Conservation (phyloP, 345 rosid species). For the Arabis alpina region DNA sequence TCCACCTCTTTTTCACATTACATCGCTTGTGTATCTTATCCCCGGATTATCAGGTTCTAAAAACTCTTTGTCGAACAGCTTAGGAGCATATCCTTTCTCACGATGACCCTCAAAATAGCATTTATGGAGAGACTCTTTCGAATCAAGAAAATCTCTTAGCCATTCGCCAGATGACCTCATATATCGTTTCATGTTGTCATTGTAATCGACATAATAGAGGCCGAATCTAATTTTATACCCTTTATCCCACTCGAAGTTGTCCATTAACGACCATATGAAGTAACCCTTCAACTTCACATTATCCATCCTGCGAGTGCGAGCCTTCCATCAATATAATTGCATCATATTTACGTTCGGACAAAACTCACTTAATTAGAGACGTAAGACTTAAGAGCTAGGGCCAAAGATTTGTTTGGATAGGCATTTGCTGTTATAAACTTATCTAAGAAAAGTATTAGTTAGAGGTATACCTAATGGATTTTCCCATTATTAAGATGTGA, state of each 20-base stretch:
- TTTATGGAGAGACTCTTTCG: slow-evolving; percentile 27
- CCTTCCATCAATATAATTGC: not conserved
- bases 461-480: slow-evolving; percentile 29
- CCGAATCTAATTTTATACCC: slow-evolving; percentile 54
- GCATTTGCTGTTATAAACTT: not conserved
- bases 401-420: not conserved
- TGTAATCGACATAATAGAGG: slow-evolving; percentile 49
- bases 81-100: slow-evolving; percentile 35
- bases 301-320: slow-evolving; percentile 27
- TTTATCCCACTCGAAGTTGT: slow-evolving; percentile 54
- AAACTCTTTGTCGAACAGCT: slow-evolving; percentile 32
- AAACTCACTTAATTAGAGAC: too few species aligned
- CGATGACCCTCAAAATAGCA: slow-evolving; percentile 42
- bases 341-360: not conserved
- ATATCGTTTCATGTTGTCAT: slow-evolving; percentile 44
- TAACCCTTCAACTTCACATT: slow-evolving; percentile 52
- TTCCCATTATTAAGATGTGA: slow-evolving; percentile 40
- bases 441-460: not conserved
- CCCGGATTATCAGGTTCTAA: not conserved
- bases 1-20: slow-evolving; percentile 22
- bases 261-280: slow-evolving; percentile 60
- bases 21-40: slow-evolving; percentile 30
- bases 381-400: too few species aligned
- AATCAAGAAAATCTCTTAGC: slow-evolving; percentile 37
- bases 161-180: slow-evolving; percentile 44